Conservation (phyloP, 441 rosid species). For the Populus hybrid region DNA sequence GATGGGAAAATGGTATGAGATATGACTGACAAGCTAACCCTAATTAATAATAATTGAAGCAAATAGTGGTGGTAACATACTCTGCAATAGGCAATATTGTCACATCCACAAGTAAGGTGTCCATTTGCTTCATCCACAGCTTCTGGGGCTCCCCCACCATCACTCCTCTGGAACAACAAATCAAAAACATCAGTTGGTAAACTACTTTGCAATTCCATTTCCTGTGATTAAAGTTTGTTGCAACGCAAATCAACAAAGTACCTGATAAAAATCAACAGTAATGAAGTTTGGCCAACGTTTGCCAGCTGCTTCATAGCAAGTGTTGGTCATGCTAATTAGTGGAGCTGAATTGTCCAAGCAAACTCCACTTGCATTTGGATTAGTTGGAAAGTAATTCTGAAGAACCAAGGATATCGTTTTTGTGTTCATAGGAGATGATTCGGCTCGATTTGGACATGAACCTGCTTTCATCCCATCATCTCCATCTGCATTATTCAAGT, state of each 20-base stretch:
- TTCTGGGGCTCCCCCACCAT: constrained; percentile 83
- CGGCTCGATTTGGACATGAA: constrained; percentile 64
- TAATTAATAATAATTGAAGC: neutral
- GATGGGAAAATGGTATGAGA: neutral
- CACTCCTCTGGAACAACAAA: constrained; percentile 54
- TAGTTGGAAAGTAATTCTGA: constrained; percentile 61
- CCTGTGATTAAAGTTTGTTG: neutral
- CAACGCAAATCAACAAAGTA: constrained; percentile 18
- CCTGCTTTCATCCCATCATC: constrained; percentile 66
- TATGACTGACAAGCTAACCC: neutral
- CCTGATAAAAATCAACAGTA: constrained; percentile 89
- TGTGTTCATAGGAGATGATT: constrained; percentile 66
- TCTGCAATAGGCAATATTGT: constrained; percentile 63
- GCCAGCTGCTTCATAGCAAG: constrained; percentile 56
- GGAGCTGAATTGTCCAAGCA: constrained; percentile 83
- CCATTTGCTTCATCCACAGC: constrained; percentile 77
- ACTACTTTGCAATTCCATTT: neutral
- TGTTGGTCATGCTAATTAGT: constrained; percentile 52
- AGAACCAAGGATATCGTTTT: constrained; percentile 56
- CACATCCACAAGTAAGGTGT: constrained; percentile 83
- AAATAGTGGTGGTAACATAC: constrained; percentile 29
- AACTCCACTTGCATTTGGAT: constrained; percentile 55
- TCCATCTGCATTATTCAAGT: constrained; percentile 58
- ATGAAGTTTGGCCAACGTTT: constrained; percentile 51
- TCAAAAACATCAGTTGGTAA: neutral